A percentile compares a stretch with the other conserved stretches of the same genome.
phyloP scores from a whole-genome alignment of 805 yeast species.

The Ogataea nitratoaversa region DNA sequence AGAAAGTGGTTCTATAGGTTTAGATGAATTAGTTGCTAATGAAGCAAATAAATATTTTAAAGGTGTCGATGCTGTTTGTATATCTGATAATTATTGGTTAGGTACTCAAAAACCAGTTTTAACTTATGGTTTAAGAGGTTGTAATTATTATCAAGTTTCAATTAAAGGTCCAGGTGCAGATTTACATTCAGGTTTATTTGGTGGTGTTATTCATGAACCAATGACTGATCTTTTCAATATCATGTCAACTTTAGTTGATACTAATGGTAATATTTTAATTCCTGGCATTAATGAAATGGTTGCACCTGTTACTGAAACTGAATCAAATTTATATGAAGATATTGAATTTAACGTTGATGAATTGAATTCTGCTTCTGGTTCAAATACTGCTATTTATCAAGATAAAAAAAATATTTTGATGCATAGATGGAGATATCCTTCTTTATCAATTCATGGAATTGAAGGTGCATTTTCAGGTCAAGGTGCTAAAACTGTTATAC shows the following conservation, averaged over 20 bases:
- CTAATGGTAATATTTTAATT: slow-evolving; percentile 76
- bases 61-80: slow-evolving; percentile 90
- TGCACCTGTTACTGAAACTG: slow-evolving; percentile 84
- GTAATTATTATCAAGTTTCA: slow-evolving; percentile 82
- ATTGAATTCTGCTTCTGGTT: slow-evolving; percentile 83
- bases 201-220: slow-evolving; percentile 97
- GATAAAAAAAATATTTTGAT: slow-evolving; percentile 82
- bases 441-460: slow-evolving; percentile 91
- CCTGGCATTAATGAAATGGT: slow-evolving; percentile 93
- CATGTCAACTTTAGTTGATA: slow-evolving; percentile 71
- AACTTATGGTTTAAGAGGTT: slow-evolving; percentile 97
- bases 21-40: slow-evolving; percentile 73
- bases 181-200: slow-evolving; percentile 94
- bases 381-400: slow-evolving; percentile 73
- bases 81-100: slow-evolving; percentile 96
- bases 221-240: slow-evolving; percentile 86
- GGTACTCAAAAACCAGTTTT: slow-evolving; percentile 96
- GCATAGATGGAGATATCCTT: slow-evolving; percentile 99
- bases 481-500: slow-evolving; percentile 98
- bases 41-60: slow-evolving; percentile 82
- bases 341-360: slow-evolving; percentile 85
- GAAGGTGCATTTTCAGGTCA: slow-evolving; percentile 95
- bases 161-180: slow-evolving; percentile 94
- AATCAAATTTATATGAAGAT: slow-evolving; percentile 71
- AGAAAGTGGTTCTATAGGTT: slow-evolving; percentile 92